Base-by-base conservation (phyloP, 208 protist genomes). In the Leishmania turanica region DNA sequence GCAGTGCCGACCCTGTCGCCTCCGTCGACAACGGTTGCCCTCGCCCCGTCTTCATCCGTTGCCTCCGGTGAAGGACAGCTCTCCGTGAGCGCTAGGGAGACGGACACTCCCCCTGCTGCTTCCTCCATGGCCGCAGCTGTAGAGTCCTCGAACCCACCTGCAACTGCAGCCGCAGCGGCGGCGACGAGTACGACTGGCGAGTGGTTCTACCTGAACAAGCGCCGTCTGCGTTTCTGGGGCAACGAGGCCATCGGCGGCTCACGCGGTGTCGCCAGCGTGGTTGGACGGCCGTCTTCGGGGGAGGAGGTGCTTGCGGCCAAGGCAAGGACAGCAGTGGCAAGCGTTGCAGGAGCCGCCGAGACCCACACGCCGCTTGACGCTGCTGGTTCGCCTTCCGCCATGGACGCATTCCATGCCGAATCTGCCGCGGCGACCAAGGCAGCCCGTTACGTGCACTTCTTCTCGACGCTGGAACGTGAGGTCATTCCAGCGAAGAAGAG, bases 401-500 rank as follows among this genome's bases (percentile, higher is more conserved):
- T 72, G 17, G 68, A 71, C n/a, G 42, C 56, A 27, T 19, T 51
- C 40, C 66, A 34, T 8, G 45, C 8, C 31, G 72, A n/a, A 21
- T 58, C 47, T 27, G 34, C 31, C 3, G 45, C 65, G 2, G 31
- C n/a, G 15, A 19, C 71, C 24, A 53, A 51, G n/a, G 40, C 58
- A 31, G 66, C 77, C 24, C 79, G 84, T 56, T 87, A 86, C 66
- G 90, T 97, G n/a, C 89, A 91, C 42, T 94, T 96, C 80, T 96
- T 96, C 80, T 92, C 95, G 58, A 75, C 85, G 37, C 84, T 93
- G 4, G 89, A 94, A 73, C 88, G 88, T 8, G 95, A 96, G 42
- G 83, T 90, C n/a, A 82, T 88, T 27, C 73, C 45, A 7, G 73
- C 77, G 5, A 94, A 94, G 86, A 90, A 87, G 74, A 74, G 62